These are phyloP conservation scores for Colletotrichum tabaci DNA, from an alignment of 2,329 filamentous ascomycete genomes.

Conservation along the genomic window DNA sequence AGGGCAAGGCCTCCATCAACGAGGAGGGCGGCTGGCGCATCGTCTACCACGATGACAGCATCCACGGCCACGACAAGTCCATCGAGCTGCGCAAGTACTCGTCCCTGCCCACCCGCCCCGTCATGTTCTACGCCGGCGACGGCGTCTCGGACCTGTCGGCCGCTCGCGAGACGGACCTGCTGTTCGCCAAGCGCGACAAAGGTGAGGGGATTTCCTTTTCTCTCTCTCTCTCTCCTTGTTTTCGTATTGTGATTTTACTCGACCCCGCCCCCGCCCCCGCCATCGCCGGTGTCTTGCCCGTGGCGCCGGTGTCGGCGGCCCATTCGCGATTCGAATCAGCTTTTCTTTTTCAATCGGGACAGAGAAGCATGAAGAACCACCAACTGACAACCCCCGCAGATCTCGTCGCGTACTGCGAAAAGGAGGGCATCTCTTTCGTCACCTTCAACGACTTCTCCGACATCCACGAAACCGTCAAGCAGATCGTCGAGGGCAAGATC, in stretches of 20 bases:
- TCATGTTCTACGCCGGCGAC: conserved; percentile 95
- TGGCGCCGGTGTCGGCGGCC: not conserved
- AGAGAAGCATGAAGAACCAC: conserved; percentile 28
- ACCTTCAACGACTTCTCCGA: conserved; percentile 88
- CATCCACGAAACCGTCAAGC: conserved; percentile 82
- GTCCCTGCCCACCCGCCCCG: conserved; percentile 80
- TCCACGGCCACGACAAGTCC: conserved; percentile 98
- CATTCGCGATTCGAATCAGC: too few relatives aligned
- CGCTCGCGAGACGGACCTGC: conserved; percentile 90
- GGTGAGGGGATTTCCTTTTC: conserved; percentile 66
- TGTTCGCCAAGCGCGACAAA: conserved; percentile 93
- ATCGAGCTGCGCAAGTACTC: conserved; percentile 91
- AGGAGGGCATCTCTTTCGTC: conserved; percentile 87
- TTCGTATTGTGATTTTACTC: not conserved
- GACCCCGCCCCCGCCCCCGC: conserved; percentile 19
- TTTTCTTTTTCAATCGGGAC: too few relatives aligned
- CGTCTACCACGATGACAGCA: conserved; percentile 87
- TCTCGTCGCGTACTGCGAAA: conserved; percentile 88
- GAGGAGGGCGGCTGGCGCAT: conserved; percentile 90
- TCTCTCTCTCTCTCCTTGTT: not conserved
- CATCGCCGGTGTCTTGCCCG: not conserved
- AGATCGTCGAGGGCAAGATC: conserved; percentile 81
- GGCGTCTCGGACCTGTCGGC: conserved; percentile 94
- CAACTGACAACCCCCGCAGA: conserved; percentile 64
- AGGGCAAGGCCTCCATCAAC: conserved; percentile 78